Evolutionary conservation across 495 filamentous ascomycete species (phyloP).

Genomic region (Diplogelasinospora grovesii): DNA sequence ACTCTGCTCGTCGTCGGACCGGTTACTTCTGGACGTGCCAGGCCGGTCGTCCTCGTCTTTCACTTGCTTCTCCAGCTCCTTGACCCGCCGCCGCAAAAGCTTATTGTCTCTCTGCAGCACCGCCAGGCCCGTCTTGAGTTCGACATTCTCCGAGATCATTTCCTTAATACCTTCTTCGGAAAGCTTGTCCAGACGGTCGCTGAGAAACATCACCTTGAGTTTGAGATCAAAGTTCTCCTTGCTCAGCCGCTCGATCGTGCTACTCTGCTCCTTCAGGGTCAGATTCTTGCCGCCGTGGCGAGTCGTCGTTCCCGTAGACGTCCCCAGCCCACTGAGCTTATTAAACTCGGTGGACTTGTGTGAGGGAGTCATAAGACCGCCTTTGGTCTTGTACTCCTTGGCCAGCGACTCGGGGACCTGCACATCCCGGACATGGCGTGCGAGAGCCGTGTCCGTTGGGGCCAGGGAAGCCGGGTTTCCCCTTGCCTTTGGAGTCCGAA

Average conservation of each 20-base stretch:
- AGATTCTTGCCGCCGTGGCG: slow-evolving; percentile 69
- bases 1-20: slow-evolving; percentile 44
- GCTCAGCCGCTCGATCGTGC: slow-evolving; percentile 86
- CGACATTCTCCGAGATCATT: slow-evolving; percentile 94
- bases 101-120: slow-evolving; percentile 86
- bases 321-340: slow-evolving; percentile 18
- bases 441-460: slow-evolving; percentile 83
- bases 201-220: slow-evolving; percentile 93
- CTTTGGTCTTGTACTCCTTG: slow-evolving; percentile 63
- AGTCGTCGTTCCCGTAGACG: slow-evolving; percentile 44
- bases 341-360: slow-evolving; percentile 50
- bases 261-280: slow-evolving; percentile 94
- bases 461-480: slow-evolving; percentile 35
- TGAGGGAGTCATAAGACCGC: slow-evolving; percentile 50
- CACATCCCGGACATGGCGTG: slow-evolving; percentile 79
- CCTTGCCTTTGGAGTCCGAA: slow-evolving; percentile 45
- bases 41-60: slow-evolving; percentile 64
- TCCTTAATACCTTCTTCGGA: slow-evolving; percentile 96
- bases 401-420: slow-evolving; percentile 85
- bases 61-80: slow-evolving; percentile 78
- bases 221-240: slow-evolving; percentile 98
- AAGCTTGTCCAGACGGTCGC: slow-evolving; percentile 83
- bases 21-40: slow-evolving; percentile 43
- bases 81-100: slow-evolving; percentile 64
- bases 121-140: slow-evolving; percentile 82